phyloP scores from a whole-genome alignment of 176 grass and related monocot species.

The Musa beccarii region DNA sequence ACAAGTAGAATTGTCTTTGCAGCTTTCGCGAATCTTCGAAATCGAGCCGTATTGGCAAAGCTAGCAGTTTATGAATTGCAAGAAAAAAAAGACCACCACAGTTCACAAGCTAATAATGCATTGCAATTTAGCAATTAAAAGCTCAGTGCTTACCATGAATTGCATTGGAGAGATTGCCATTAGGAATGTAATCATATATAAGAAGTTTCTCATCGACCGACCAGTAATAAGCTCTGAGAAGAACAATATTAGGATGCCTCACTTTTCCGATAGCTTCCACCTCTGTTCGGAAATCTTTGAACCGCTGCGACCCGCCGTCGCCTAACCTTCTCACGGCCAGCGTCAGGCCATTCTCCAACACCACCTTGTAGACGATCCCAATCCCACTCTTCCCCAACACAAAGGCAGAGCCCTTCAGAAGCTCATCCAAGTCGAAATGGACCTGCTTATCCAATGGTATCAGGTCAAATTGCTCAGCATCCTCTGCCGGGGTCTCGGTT shows the following conservation, averaged over 20 bases:
- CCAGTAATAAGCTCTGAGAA: neutral
- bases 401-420: neutral
- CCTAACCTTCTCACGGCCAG: neutral
- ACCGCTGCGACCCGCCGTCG: neutral
- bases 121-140: neutral
- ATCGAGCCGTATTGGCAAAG: too few species aligned
- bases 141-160: neutral
- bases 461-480: neutral
- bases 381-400: neutral
- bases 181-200: neutral
- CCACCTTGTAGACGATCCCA: neutral
- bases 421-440: neutral
- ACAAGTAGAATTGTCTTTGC: too few species aligned
- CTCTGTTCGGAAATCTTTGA: neutral
- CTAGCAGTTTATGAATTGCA: too few species aligned
- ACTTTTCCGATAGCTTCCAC: neutral
- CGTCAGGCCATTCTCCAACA: neutral
- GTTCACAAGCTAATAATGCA: neutral
- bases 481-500: neutral
- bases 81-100: neutral
- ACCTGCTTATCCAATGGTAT: conserved; percentile 3
- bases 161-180: neutral
- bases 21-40: too few species aligned
- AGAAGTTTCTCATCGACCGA: neutral
- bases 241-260: neutral